Evolutionary conservation across 2,329 filamentous ascomycete genomes (phyloP), one percentile per base, ranked within the genome.

Genomic region (Trichoderma sp.): DNA sequence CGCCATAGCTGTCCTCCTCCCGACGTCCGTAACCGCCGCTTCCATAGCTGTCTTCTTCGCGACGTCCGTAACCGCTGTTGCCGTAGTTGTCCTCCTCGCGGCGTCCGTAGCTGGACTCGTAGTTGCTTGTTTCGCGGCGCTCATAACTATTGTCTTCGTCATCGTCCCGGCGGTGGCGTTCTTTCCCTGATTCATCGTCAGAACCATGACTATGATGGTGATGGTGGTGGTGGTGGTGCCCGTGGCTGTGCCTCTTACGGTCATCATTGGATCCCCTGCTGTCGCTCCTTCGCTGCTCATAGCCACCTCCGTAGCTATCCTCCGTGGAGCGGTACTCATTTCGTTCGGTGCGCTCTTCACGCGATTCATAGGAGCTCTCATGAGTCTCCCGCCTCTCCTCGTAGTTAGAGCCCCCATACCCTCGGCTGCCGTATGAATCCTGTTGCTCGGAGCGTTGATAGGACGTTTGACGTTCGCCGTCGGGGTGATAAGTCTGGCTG

Each of bases 401-500:
- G 71, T 88, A 90, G 48, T 86, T 84, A 71, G 86, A 87, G 34
- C 83, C 84, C 25, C 78, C 77, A 25, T 81, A 78, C 7, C 76
- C 75, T 34, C 78, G 74, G 25, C 77, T 75, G 32, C 76, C 76
- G 6, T 76, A 74, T 48, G 80, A 79, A 37, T 83, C 79, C 56
- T 85, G 81, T 73, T 90, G 84, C 73, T 90, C 88, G 70, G 86
- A 89, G 35, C 87, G 85, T 68, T 83, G 82, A 77, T 89, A 91
- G 68, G 90, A 86, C 45, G 85, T 83, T 67, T 83, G 81, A 64
- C 84, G 81, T 57, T 85, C 85, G 59, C 89, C 89, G 65, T 84
- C 81, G 19, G 83, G 79, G 69, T 87, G 86, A 65, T 85, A 81
- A 8, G 87, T 90, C 73, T 88, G 80, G 35, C 81, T 84, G 72